A percentile compares a stretch with the other conserved stretches of the same genome.
Evolutionary conservation across 2,329 filamentous ascomycete species (phyloP).

Genomic region (Escovopsis sp.): DNA sequence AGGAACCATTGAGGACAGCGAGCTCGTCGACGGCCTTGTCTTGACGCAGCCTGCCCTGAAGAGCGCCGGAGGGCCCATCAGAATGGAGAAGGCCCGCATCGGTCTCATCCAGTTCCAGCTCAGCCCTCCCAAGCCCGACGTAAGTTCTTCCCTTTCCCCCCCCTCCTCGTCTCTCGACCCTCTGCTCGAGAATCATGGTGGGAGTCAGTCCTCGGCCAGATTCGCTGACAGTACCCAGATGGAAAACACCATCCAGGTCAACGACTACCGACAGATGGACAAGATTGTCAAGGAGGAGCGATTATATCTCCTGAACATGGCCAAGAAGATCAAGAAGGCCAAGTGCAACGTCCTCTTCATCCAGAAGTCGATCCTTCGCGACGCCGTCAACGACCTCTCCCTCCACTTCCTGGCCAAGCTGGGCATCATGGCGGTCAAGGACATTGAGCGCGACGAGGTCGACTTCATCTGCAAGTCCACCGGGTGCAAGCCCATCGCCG

Average conservation of each 20-base stretch:
- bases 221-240: constrained; percentile 41
- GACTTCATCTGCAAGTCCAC: constrained; percentile 99
- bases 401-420: constrained; percentile 96
- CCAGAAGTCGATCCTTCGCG: constrained; percentile 94
- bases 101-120: constrained; percentile 97
- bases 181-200: no score
- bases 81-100: constrained; percentile 96
- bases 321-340: constrained; percentile 99
- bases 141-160: constrained; percentile 27
- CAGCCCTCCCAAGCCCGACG: constrained; percentile 92
- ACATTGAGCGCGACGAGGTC: constrained; percentile 96
- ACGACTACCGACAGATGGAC: constrained; percentile 99
- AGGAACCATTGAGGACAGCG: constrained; percentile 95
- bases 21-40: constrained; percentile 89
- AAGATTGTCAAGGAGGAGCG: constrained; percentile 99
- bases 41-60: constrained; percentile 88
- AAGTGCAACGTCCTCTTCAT: constrained; percentile 98
- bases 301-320: constrained; percentile 93
- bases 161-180: neutral
- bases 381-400: constrained; percentile 94
- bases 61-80: constrained; percentile 74
- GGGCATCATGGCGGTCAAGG: constrained; percentile 89
- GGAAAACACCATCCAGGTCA: constrained; percentile 98
- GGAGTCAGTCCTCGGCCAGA: no score
- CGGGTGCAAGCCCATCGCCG: constrained; percentile 96